A percentile compares a stretch with the other conserved stretches of the same genome.
Conservation (phyloP, 495 filamentous ascomycete species). For the Penicillium taxi region DNA sequence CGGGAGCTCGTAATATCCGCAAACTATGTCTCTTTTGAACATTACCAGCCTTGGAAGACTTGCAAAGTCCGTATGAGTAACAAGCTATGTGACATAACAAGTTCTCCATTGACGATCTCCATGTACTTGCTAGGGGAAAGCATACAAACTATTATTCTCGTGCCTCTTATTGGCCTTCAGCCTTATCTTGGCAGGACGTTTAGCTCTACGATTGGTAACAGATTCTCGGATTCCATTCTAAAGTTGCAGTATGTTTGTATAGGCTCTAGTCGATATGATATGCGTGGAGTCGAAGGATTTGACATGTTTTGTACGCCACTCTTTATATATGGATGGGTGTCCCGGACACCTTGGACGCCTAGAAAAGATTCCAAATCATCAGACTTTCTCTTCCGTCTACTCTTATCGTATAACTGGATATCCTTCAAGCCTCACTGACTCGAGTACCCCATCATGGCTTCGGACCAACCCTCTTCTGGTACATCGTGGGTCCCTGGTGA, state of each 20-base stretch:
- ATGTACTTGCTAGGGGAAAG: constrained; percentile 5
- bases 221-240: background rate
- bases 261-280: constrained; percentile 10
- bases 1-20: no score
- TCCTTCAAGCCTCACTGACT: constrained; percentile 3
- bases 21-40: no score
- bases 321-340: no score
- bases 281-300: constrained; percentile 3
- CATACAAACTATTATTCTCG: constrained; percentile 1
- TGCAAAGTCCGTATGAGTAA: no score
- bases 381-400: constrained; percentile 5
- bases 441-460: constrained; percentile 12
- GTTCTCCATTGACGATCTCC: background rate
- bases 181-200: constrained; percentile 1
- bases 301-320: no score
- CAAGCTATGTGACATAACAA: background rate
- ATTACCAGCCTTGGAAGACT: background rate
- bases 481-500: constrained; percentile 10
- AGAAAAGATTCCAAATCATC: constrained; percentile 17
- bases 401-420: constrained; percentile 2
- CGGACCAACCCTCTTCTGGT: constrained; percentile 8
- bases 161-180: constrained; percentile 4
- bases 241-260: constrained; percentile 1
- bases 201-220: constrained; percentile 6
- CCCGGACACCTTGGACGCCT: background rate